phyloP scores from a whole-genome alignment of 1,139 yeast genomes.

The Kurtzmaniella natalensis region DNA sequence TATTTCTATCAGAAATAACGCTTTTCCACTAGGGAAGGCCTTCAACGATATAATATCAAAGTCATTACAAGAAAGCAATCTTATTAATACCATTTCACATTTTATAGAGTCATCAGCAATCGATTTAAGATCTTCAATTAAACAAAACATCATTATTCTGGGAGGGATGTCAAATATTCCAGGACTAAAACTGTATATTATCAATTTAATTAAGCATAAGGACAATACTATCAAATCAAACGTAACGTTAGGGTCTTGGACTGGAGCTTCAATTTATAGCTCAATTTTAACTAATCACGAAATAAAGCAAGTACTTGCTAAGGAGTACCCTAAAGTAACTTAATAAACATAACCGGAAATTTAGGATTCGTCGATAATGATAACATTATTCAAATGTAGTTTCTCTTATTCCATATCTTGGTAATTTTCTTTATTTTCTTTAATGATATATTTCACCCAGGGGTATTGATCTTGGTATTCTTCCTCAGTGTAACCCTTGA shows the following conservation, averaged over 20 bases:
- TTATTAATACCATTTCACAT: neutral
- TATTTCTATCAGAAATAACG: neutral
- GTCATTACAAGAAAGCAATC: neutral
- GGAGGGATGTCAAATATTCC: constrained; percentile 7
- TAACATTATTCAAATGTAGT: no score
- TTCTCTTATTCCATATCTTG: neutral
- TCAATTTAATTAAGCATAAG: neutral
- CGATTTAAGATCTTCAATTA: constrained; percentile 3
- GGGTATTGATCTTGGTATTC: constrained; percentile 5
- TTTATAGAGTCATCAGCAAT: constrained; percentile 2
- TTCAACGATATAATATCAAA: neutral
- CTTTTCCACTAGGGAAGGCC: neutral
- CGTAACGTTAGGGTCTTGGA: constrained; percentile 7
- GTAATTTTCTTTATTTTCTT: neutral
- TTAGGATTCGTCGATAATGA: no score
- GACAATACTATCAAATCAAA: neutral
- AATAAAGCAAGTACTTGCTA: no score
- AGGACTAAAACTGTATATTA: constrained; percentile 4
- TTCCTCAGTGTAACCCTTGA: constrained; percentile 5
- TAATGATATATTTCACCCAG: constrained; percentile 2
- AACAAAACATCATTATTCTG: constrained; percentile 3
- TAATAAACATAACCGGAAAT: no score
- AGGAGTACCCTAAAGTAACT: no score
- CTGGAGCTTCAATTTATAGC: constrained; percentile 6
- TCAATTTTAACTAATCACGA: constrained; percentile 5